These are phyloP conservation scores for Gliomastix tumulicola DNA, from an alignment of 2,329 filamentous ascomycete species.

Conservation along the genomic window DNA sequence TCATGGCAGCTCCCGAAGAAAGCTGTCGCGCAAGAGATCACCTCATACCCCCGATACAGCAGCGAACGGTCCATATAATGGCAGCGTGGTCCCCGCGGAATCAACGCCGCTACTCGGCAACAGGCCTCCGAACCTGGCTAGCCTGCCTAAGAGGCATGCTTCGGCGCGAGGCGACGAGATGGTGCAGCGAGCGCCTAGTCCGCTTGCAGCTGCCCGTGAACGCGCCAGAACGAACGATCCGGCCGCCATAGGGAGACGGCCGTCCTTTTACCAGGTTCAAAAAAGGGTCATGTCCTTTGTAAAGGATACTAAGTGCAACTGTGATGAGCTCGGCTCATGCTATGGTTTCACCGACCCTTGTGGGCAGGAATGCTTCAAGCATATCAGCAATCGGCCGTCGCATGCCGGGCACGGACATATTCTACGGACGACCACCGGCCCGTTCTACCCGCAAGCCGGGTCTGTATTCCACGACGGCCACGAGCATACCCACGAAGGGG, in stretches of 20 bases:
- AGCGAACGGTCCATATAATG: too few relatives aligned
- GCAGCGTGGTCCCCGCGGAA: conserved; percentile 25
- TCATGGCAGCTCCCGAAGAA: conserved; percentile 16
- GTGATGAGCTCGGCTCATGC: conserved; percentile 53
- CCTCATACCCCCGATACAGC: conserved; percentile 9
- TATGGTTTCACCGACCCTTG: conserved; percentile 60
- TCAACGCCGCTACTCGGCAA: conserved; percentile 40
- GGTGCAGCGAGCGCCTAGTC: conserved; percentile 14
- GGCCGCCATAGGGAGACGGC: conserved; percentile 30
- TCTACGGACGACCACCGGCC: conserved; percentile 34
- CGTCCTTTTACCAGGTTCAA: conserved; percentile 48
- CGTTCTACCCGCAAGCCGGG: conserved; percentile 16
- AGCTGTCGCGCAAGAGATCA: conserved; percentile 16
- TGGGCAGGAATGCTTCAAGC: conserved; percentile 59
- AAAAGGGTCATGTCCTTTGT: conserved; percentile 57
- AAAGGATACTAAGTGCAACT: conserved; percentile 56
- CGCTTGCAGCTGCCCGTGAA: conserved; percentile 11
- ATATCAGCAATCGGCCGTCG: conserved; percentile 33
- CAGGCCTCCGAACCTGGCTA: conserved; percentile 12
- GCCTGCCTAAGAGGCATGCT: conserved; percentile 16
- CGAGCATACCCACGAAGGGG: conserved; percentile 12
- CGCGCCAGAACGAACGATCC: conserved; percentile 17
- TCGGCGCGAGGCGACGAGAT: conserved; percentile 20
- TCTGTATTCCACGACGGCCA: conserved; percentile 14
- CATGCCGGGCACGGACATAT: conserved; percentile 25